Evolutionary conservation across 345 rosid genomes (phyloP), one percentile per base, ranked within the genome.

Genomic region (Chamaenerion angustifolium): DNA sequence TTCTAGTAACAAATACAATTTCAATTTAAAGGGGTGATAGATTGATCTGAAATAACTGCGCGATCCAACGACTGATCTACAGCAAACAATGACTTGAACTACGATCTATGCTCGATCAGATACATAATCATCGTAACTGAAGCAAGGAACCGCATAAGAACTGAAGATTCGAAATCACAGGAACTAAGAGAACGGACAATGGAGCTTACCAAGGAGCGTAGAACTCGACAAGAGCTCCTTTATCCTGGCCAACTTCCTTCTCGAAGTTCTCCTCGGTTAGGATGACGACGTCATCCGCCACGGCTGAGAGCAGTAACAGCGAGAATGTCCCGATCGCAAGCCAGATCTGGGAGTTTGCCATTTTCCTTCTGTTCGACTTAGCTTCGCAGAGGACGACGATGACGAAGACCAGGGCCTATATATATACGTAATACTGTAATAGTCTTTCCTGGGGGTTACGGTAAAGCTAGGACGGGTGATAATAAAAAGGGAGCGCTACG

Each of bases 191-290:
- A 16, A 11, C 9, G 16, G 14, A 23, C 19, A 41, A 3, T 2
- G 14, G 43, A 21, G 37, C 43, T 35, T 74, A 92, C 99, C 99
- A 92, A 44, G 99, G 96, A 66, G 99, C 99, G 64, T 92, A 92
- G 74, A 92, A 92, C 81, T 92, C 93, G 56, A 92, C 90, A 55
- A 92, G 96, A 60, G 95, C 90, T 66, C 76, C 99, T 58, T 69
- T 70, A 54, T 85, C 96, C 67, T 74, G 81, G 45, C 99, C 99
- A 52, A 93, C 79, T 67, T 88, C 88, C 71, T 88, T 81, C 57
- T 93, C 96, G 67, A 93, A 93, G 78, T 75, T 93, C 42, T 82
- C 94, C 52, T 85, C 96, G 4, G 90, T 80, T 42, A 93, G 62
- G 25, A 93, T 86, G 42, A 82, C 78, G 49, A 88, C 99, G 15